These are phyloP conservation scores for Gamarada debralockiae DNA, from an alignment of 495 filamentous ascomycete species.

Conservation along the genomic window DNA sequence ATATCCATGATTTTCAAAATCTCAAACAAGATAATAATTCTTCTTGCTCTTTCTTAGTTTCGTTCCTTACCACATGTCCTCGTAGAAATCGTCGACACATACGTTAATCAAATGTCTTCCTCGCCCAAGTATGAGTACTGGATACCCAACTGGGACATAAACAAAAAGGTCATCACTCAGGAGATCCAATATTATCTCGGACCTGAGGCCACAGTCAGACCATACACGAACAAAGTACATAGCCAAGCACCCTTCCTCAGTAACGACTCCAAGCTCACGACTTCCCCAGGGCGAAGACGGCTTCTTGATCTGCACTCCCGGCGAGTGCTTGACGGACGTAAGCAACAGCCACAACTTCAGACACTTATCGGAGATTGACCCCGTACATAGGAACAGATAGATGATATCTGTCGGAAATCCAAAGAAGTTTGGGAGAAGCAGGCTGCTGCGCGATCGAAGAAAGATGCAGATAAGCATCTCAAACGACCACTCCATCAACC, in stretches of 20 bases:
- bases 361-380: slow-evolving; percentile 9
- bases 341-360: slow-evolving; percentile 21
- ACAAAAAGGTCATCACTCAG: slow-evolving; percentile 52
- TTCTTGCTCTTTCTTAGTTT: no score
- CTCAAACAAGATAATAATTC: no score
- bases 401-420: slow-evolving; percentile 53
- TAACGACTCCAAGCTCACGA: slow-evolving; percentile 27
- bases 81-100: slow-evolving; percentile 8
- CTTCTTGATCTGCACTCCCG: slow-evolving; percentile 51
- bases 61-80: slow-evolving; percentile 13
- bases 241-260: slow-evolving; percentile 8
- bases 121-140: slow-evolving; percentile 44
- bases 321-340: slow-evolving; percentile 50
- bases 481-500: slow-evolving; percentile 53
- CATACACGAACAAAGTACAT: slow-evolving; percentile 48
- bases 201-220: slow-evolving; percentile 47
- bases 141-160: slow-evolving; percentile 53
- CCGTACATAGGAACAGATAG: slow-evolving; percentile 47
- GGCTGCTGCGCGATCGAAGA: slow-evolving; percentile 46
- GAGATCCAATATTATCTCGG: slow-evolving; percentile 54
- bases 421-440: slow-evolving; percentile 52
- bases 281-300: slow-evolving; percentile 48
- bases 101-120: slow-evolving; percentile 18
- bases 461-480: slow-evolving; percentile 41
- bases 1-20: no score